Conservation (phyloP, 306 rosid species). For the Vigna trinervia region DNA sequence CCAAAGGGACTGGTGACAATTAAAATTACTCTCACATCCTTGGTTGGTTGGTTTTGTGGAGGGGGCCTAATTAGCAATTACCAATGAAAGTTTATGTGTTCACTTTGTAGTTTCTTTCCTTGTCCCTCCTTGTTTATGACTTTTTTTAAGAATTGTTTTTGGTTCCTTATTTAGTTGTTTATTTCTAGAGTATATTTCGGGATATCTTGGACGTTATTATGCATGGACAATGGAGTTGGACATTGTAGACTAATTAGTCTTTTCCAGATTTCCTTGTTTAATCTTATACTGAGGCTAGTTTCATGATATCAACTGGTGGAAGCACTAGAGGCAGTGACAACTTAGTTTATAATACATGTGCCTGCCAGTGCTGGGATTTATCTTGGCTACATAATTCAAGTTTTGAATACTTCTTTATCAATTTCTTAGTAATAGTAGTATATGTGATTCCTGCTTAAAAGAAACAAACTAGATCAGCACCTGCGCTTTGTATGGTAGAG, state of each 20-base stretch:
- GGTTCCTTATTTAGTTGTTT: background rate
- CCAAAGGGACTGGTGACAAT: no score
- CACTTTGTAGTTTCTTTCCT: background rate
- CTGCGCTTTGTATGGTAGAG: no score
- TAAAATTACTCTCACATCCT: no score
- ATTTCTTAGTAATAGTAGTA: background rate
- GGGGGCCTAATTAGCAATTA: no score
- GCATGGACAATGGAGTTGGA: background rate
- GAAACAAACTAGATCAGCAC: no score
- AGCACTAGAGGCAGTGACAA: background rate
- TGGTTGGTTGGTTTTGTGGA: no score
- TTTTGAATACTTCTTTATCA: background rate
- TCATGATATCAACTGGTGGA: conserved; percentile 23
- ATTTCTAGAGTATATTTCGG: conserved; percentile 1
- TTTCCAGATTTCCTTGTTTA: background rate
- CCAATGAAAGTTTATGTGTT: no score
- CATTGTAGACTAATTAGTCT: conserved; percentile 12
- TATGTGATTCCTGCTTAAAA: background rate
- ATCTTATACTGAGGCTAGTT: background rate
- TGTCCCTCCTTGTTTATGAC: conserved; percentile 5
- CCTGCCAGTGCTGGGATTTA: background rate
- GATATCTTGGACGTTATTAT: background rate
- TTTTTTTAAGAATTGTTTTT: background rate
- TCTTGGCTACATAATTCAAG: conserved; percentile 5
- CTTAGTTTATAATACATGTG: background rate